Evolutionary conservation across 805 yeast genomes (phyloP).

Genomic region (Dipodascopsis uninucleata): DNA sequence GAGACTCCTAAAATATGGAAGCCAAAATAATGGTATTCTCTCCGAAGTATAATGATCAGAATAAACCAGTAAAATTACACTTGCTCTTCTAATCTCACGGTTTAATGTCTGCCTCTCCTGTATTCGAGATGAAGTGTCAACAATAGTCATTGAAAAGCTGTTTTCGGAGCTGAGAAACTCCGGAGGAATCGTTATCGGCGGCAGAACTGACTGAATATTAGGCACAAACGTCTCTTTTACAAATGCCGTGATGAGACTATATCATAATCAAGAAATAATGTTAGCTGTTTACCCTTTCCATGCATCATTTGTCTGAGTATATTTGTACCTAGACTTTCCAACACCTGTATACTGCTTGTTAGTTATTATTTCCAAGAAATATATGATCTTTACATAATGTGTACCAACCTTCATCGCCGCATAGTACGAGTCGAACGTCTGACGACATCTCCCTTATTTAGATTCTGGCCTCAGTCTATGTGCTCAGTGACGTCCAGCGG

Average conservation of each 20-base stretch:
- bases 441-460: too few species aligned
- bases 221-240: constrained; percentile 75
- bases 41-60: constrained; percentile 94
- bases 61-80: constrained; percentile 91
- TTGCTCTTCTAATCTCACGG: constrained; percentile 74
- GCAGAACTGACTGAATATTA: constrained; percentile 70
- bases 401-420: constrained; percentile 63
- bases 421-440: constrained; percentile 71
- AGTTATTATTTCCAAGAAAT: neutral
- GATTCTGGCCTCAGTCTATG: too few species aligned
- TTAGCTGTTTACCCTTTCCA: neutral
- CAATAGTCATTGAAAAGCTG: constrained; percentile 61
- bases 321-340: constrained; percentile 29
- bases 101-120: constrained; percentile 60
- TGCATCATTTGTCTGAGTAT: neutral
- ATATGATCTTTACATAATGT: neutral
- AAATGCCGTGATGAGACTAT: constrained; percentile 67
- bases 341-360: constrained; percentile 17
- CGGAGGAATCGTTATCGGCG: constrained; percentile 78
- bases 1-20: constrained; percentile 84
- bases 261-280: constrained; percentile 10
- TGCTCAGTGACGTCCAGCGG: neutral
- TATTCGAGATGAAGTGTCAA: constrained; percentile 67
- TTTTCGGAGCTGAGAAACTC: constrained; percentile 58
- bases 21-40: constrained; percentile 88